These are phyloP conservation scores for Hymenoscyphus albidus DNA, from an alignment of 2,329 filamentous ascomycete species.

Conservation along the genomic window DNA sequence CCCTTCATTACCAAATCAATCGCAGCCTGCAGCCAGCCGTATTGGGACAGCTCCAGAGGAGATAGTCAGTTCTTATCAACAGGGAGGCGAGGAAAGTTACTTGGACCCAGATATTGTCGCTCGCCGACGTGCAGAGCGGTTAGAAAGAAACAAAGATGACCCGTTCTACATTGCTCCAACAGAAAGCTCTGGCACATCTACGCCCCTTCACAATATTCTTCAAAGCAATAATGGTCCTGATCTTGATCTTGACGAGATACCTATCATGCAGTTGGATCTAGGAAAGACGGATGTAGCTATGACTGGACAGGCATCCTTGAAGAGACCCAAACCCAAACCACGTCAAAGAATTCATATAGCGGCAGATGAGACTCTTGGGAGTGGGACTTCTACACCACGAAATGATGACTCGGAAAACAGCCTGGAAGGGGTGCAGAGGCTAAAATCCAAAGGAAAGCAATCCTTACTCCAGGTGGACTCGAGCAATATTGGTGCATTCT, in stretches of 20 bases:
- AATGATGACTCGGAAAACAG: constrained; percentile 54
- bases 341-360: constrained; percentile 64
- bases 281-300: constrained; percentile 43
- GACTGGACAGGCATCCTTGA: constrained; percentile 31
- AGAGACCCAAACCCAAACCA: constrained; percentile 40
- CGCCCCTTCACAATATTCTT: constrained; percentile 74
- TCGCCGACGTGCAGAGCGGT: constrained; percentile 69
- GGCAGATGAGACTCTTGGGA: constrained; percentile 68
- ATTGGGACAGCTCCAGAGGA: constrained; percentile 47
- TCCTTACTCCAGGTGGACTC: constrained; percentile 82
- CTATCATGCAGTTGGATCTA: constrained; percentile 88
- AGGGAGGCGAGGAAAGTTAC: constrained; percentile 59
- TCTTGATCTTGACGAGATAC: constrained; percentile 89
- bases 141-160: constrained; percentile 83
- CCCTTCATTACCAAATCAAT: constrained; percentile 44
- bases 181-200: constrained; percentile 58
- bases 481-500: constrained; percentile 70
- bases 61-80: constrained; percentile 51
- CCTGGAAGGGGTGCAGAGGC: constrained; percentile 47
- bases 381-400: constrained; percentile 46
- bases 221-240: constrained; percentile 69
- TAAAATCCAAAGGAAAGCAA: constrained; percentile 52
- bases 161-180: constrained; percentile 81
- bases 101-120: constrained; percentile 71
- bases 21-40: constrained; percentile 53